Evolutionary conservation across 306 rosid genomes (phyloP).

Genomic region (Quercus wislizeni): DNA sequence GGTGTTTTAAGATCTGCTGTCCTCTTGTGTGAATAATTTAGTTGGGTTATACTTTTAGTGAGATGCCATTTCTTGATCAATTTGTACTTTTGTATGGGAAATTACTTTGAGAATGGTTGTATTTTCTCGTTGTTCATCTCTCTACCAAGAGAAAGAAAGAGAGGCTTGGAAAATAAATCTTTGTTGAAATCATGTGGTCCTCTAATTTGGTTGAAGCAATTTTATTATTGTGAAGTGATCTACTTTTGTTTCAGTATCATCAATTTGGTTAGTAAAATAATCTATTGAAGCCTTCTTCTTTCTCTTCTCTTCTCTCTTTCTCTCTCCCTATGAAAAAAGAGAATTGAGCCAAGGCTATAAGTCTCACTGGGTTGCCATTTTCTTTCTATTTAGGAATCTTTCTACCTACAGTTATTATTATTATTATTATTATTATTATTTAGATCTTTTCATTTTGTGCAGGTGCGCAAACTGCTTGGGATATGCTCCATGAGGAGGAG

Average conservation of each 20-base stretch:
- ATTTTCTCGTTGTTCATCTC: not conserved
- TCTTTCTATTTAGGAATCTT: not conserved
- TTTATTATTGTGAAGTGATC: not conserved
- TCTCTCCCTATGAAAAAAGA: no score
- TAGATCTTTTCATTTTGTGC: constrained; percentile 11
- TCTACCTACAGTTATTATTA: not conserved
- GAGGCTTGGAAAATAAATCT: not conserved
- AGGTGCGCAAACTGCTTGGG: constrained; percentile 95
- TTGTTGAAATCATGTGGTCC: not conserved
- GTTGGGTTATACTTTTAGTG: not conserved
- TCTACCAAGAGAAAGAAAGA: not conserved
- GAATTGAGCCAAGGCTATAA: not conserved
- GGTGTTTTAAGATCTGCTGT: not conserved
- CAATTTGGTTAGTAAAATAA: not conserved
- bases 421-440: not conserved
- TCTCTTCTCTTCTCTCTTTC: not conserved
- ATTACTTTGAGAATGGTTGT: not conserved
- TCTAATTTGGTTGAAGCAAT: not conserved
- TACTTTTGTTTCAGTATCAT: no score
- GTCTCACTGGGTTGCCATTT: not conserved
- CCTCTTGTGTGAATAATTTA: not conserved
- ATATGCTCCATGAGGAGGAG: constrained; percentile 76
- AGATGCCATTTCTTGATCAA: not conserved
- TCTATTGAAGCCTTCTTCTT: not conserved
- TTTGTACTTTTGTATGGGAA: not conserved